Base-by-base conservation (phyloP, 2,329 filamentous ascomycete species). In the Hypoxylon sp. region DNA sequence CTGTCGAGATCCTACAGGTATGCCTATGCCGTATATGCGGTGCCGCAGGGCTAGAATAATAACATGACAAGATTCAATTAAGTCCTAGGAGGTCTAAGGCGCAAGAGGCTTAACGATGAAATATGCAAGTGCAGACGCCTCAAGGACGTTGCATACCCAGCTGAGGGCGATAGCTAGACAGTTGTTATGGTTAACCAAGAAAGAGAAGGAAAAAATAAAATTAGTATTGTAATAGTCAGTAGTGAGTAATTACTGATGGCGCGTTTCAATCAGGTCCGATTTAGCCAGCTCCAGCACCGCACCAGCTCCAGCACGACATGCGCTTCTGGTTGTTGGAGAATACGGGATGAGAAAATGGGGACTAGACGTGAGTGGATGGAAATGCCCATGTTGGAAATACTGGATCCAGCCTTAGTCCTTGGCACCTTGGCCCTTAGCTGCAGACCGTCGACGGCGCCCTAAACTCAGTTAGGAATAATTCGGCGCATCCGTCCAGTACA, bases 381-480 rank as follows among this genome's bases (percentile, higher is more conserved):
- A 46, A 51, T 17, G 4, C 52, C 21, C 31, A 53, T 63, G 24
- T 54, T 56, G 52, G 27, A 69, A 62, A 59, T 62, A 58, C 52
- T 19, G 32, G 39, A 27, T 29, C 51, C 47, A 13, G 31, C 24
- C 24, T 27, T 27, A 5, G 24, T 27, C 24, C 24, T 27, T 27
- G 24, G 24, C n/a, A n/a, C n/a, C n/a, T n/a, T n/a, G n/a, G n/a
- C n/a, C n/a, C n/a, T n/a, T 27, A 56, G 48, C 48, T 54, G 59
- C 55, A 58, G 17, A 53, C 37, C 47, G 31, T 54, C 21, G 13
- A 44, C 39, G 37, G 37, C 44, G 10, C 24, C n/a, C 67, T 69
- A 69, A 66, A 46, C 67, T 59, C 11, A 24, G 29, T 69, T 67
- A 11, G 61, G 61, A 31, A 58, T 65, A 37, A 62, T 58, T 8